Base-by-base conservation (phyloP, 768 basidiomycete genomes). In the Melanogaster broomeanus region DNA sequence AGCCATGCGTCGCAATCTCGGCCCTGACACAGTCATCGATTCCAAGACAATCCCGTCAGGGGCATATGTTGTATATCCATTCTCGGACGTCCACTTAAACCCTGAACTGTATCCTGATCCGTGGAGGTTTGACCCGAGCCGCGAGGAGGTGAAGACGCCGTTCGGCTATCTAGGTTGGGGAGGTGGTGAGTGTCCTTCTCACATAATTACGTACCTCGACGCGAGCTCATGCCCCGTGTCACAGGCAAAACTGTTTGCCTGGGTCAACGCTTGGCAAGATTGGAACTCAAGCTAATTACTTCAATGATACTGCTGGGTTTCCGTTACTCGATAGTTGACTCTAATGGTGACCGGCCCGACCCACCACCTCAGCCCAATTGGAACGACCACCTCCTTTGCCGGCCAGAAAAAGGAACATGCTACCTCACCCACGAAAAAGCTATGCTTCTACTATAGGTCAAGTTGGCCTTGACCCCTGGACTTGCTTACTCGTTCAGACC, bases 1-100 rank as follows among this genome's bases (percentile, higher is more conserved):
- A 1, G 88, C 88, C 51, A 88, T 90, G 87, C 80, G 89, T 64
- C 80, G 85, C 53, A 90, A 90, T 65, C 70, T 88, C 51, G 88
- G 88, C 16, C 85, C 85, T 58, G 84, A 87, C 51, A 69, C 83
- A 31, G 76, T 83, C 59, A 84, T 91, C 58, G 80, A 84, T 69
- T 81, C 81, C 54, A 87, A 84, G 68, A 70, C 77, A 34, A 79
- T 91, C 27, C 87, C 87, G 28, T 83, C 84, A 19, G 88, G 87
- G 50, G 80, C 87, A 48, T 90, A 87, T 62, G 80, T 88, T 42
- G 76, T 89, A 39, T 90, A 89, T 70, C 88, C 88, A 39, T 90
- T 89, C 68, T 86, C 84, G 65, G 85, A 87, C 62, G 83, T 89
- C 38, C 88, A 91, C 70, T 80, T 90, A 33, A 78, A 90, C 67